These are phyloP conservation scores for Fraxinus paxiana DNA, from an alignment of 305 asterid species.

Conservation along the genomic window DNA sequence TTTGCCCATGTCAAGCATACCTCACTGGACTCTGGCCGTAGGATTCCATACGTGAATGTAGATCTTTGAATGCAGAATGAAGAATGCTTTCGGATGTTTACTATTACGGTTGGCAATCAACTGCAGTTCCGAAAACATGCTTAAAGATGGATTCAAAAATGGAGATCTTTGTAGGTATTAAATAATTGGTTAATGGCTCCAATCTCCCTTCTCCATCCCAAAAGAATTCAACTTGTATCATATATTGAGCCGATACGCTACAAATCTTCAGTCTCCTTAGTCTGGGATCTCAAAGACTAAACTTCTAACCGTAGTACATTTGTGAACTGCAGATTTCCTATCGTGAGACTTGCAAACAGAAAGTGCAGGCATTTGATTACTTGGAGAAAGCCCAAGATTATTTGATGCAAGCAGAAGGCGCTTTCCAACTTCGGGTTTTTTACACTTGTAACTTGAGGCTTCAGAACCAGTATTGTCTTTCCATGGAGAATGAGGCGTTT, in stretches of 20 bases:
- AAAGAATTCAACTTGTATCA: neutral
- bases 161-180: neutral
- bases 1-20: neutral
- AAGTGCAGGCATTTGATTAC: conserved; percentile 20
- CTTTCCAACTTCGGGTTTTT: conserved; percentile 45
- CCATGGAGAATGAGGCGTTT: neutral
- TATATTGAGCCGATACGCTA: neutral
- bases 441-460: conserved; percentile 18
- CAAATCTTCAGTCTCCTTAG: conserved; percentile 28
- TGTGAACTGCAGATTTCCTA: conserved; percentile 14
- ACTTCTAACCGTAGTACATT: conserved; percentile 13
- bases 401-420: conserved; percentile 44
- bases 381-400: conserved; percentile 37
- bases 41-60: neutral
- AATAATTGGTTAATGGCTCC: neutral
- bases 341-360: conserved; percentile 26
- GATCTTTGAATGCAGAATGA: neutral
- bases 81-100: neutral
- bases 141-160: neutral
- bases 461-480: conserved; percentile 10
- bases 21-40: neutral
- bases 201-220: neutral
- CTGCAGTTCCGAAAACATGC: neutral
- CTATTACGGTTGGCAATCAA: neutral
- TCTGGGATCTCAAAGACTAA: conserved; percentile 39